Conservation (phyloP, 1,139 yeast species). For the Geotrichum klebahnii region DNA sequence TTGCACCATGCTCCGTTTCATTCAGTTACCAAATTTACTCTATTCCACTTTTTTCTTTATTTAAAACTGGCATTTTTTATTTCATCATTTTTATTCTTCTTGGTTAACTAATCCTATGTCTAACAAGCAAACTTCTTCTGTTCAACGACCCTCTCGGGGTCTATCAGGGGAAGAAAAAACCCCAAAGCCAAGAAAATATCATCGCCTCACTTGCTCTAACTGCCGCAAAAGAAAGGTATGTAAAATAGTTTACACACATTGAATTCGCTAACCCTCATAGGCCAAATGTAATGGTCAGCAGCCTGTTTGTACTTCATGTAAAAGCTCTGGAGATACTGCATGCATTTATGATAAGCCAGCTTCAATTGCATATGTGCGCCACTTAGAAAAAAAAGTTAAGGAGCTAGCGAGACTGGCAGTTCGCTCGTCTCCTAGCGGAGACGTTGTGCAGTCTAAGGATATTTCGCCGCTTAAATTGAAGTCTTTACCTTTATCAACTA, state of each 20-base stretch:
- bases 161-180: constrained; percentile 2
- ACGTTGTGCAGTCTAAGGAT: constrained; percentile 2
- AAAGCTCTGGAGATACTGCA: constrained; percentile 17
- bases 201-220: constrained; percentile 21
- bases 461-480: not conserved
- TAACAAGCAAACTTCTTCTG: too few species aligned
- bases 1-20: too few species aligned
- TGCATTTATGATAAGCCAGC: constrained; percentile 23
- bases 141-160: too few species aligned
- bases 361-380: constrained; percentile 22
- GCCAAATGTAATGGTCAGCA: constrained; percentile 22
- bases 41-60: too few species aligned
- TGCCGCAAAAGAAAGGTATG: constrained; percentile 23
- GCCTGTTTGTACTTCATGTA: constrained; percentile 21
- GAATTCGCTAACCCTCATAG: constrained; percentile 4
- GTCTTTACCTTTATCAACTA: constrained; percentile 2
- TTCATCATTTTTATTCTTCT: too few species aligned
- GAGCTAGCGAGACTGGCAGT: constrained; percentile 17
- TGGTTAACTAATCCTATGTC: too few species aligned
- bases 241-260: not conserved
- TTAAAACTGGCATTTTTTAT: too few species aligned
- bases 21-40: too few species aligned
- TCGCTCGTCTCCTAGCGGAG: constrained; percentile 1
- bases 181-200: constrained; percentile 19
- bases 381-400: constrained; percentile 20